Evolutionary conservation across 148 eudicot genomes (phyloP).

Genomic region (Nyssa sinensis): DNA sequence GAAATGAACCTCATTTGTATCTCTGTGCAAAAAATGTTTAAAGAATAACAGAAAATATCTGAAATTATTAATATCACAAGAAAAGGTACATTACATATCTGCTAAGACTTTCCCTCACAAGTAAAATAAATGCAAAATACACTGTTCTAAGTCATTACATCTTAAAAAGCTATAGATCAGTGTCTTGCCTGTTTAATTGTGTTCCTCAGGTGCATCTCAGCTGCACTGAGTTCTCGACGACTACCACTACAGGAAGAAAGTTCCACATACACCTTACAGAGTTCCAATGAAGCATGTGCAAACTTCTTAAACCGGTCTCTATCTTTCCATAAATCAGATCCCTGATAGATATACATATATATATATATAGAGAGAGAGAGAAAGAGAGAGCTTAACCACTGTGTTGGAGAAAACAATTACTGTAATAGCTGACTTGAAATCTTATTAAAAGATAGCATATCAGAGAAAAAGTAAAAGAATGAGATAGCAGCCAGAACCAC

Average conservation of each 20-base stretch:
- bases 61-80: neutral
- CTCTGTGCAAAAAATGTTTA: neutral
- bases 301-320: constrained; percentile 67
- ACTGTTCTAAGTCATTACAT: neutral
- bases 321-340: constrained; percentile 89
- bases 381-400: neutral
- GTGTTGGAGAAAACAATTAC: neutral
- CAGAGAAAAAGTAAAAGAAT: neutral
- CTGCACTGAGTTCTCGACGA: constrained; percentile 61
- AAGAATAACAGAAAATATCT: neutral
- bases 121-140: neutral
- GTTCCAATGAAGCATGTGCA: constrained; percentile 87
- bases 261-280: constrained; percentile 74
- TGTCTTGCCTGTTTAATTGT: constrained; percentile 69
- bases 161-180: neutral
- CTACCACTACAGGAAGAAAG: constrained; percentile 51
- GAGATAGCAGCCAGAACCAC: neutral
- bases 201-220: constrained; percentile 86
- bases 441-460: neutral
- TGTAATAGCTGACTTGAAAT: neutral
- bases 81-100: neutral
- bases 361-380: too few relatives aligned
- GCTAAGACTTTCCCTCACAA: neutral
- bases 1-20: neutral
- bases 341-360: constrained; percentile 41